Evolutionary conservation across 768 basidiomycete genomes (phyloP), one percentile per base, ranked within the genome.

Genomic region (Mycena maculata): DNA sequence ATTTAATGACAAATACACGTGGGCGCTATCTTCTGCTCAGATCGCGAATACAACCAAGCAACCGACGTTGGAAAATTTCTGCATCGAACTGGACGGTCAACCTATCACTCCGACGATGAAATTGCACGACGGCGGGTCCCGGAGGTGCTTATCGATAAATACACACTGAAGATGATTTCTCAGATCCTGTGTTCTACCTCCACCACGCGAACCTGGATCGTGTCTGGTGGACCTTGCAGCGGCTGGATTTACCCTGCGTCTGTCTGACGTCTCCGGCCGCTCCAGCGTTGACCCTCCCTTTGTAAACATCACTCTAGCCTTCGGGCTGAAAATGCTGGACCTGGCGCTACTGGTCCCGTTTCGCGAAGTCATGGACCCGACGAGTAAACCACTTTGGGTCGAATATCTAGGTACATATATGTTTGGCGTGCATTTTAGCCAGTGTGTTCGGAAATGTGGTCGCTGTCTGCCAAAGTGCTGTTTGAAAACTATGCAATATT

Each of bases 21-120:
- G 62, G 30, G 73, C 60, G 27, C 50, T 77, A n/a, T 74, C 65
- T 23, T 74, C 68, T 28, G 67, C 36, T 2, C 68, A 72, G 12
- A 70, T 80, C 0, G 73, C 65, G 1, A 72, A 73, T 30, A 73
- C 75, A 0, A 76, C 74, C 1, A 71, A 72, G 18, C 71, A 74
- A 53, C 68, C 72, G 4, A 76, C 68, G 4, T 82, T 77, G 27
- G 77, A 81, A 56, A 44, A 38, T 22, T 82, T 83, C 63, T 73
- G 79, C 20, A 70, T 76, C 6, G 76, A 81, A 63, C 72, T 82
- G 1, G 81, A 82, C 56, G 81, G 82, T 4, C 44, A 56, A 23
- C 76, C 77, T 9, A 47, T 74, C 31, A 76, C 76, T 4, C 56
- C 65, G 12, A 65, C 61, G 8, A 63, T 71, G 20, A 79, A 74